Percentiles rank a stretch among this genome's conserved stretches.
phyloP scores from a whole-genome alignment of 2,329 filamentous ascomycete genomes.

The Aureobasidium sp. region DNA sequence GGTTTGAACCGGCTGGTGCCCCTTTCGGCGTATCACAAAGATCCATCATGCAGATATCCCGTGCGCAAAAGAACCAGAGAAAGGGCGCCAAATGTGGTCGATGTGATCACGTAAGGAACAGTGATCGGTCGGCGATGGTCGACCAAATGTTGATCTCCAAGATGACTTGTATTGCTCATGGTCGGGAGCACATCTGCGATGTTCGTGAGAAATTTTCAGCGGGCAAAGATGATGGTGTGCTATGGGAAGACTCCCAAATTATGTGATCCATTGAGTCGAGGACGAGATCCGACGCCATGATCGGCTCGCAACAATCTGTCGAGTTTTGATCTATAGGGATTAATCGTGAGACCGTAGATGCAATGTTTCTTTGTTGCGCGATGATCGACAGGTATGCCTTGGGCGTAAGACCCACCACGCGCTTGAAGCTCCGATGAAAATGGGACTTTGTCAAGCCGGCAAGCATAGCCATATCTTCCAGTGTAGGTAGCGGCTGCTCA shows the following conservation, averaged over 20 bases:
- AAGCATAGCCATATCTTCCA: neutral
- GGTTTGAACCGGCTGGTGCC: neutral
- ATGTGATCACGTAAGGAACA: neutral
- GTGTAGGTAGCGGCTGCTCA: neutral
- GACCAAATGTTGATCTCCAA: too few species aligned
- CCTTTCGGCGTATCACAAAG: neutral
- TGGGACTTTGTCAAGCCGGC: neutral
- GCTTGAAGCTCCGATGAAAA: neutral
- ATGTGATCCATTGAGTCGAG: too few species aligned
- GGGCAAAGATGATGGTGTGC: too few species aligned
- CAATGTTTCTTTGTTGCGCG: neutral
- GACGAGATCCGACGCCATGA: too few species aligned
- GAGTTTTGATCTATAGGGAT: neutral
- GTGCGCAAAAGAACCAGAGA: neutral
- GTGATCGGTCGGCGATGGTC: neutral
- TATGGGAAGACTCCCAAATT: too few species aligned
- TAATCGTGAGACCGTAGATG: neutral
- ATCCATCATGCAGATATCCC: neutral
- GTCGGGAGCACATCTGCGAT: too few species aligned
- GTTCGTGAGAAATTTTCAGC: too few species aligned
- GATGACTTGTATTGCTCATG: too few species aligned
- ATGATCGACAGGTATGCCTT: neutral
- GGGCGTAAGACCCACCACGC: neutral
- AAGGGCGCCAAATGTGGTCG: neutral
- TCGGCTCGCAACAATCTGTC: too few species aligned